These are phyloP conservation scores for Trebouxia sp. DNA, from an alignment of 139 green algal species.

Conservation along the genomic window DNA sequence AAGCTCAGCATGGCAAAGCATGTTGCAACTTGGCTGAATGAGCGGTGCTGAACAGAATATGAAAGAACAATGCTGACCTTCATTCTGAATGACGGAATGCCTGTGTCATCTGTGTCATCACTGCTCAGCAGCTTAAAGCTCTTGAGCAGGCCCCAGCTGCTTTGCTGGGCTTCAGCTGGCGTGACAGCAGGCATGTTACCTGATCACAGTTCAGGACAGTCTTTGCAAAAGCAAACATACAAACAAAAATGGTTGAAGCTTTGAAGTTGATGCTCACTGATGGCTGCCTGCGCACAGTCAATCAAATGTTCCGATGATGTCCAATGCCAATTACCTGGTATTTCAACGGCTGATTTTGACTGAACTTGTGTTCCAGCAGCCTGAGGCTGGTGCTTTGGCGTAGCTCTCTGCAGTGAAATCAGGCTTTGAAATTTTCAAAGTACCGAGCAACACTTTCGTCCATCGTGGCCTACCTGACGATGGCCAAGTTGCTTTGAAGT, in stretches of 20 bases:
- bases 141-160: neutral
- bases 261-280: no score
- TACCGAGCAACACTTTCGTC: neutral
- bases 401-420: no score
- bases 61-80: neutral
- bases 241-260: no score
- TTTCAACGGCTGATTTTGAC: no score
- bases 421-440: neutral
- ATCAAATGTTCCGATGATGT: no score
- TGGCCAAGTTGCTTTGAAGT: neutral
- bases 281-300: no score
- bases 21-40: neutral
- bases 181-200: no score
- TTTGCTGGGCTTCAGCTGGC: neutral
- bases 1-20: no score
- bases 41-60: neutral
- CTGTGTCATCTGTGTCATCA: neutral
- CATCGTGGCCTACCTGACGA: neutral
- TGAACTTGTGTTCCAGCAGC: no score
- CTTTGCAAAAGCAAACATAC: no score
- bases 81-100: neutral
- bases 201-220: no score
- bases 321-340: no score
- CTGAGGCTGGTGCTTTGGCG: neutral
- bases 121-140: neutral